Evolutionary conservation across 208 protist species (phyloP), one percentile per base, ranked within the genome.

Genomic region (Angomonas ambiguus): DNA sequence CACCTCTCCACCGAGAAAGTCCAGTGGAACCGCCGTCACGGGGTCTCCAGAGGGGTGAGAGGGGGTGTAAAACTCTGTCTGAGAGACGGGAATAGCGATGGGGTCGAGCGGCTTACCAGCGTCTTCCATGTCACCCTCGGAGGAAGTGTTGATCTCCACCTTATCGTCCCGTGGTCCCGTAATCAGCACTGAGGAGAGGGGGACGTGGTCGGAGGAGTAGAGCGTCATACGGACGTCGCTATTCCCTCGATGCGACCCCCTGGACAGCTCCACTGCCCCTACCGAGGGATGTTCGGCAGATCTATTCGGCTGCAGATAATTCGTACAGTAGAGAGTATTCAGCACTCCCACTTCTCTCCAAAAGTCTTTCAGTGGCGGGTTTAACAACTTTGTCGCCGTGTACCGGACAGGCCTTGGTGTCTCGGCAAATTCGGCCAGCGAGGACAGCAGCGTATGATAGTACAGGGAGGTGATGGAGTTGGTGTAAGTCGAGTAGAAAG

Each of bases 351-450:
- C 77, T 0, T 68, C 32, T 0, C 72, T 34, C 87, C 90, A 95
- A 67, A 95, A 89, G 66, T 91, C 38, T 33, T 55, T 55, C 74
- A 76, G 79, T 13, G 90, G 90, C 0, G 80, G 69, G 55, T 77
- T 69, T 13, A 76, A 68, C 71, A 76, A 59, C 42, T 61, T 74
- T 53, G 90, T 78, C 41, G 71, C 62, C 28, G 74, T 89, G 20
- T 74, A 60, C 2, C 68, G 77, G 42, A 80, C 66, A 1, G 77
- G 67, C 11, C 83, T 78, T 58, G 89, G 82, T 2, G 85, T 89
- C 65, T 84, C 80, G 16, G 83, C 75, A 55, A 92, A 93, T 77
- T 92, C 82, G 10, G 85, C 85, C 34, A 95, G 74, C 27, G 79
- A 80, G 69, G 88, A 77, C 51, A 95, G 72, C 30, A 92, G 79